These are phyloP conservation scores for Stagonosporopsis tanaceti DNA, from an alignment of 2,329 filamentous ascomycete species.

Conservation along the genomic window DNA sequence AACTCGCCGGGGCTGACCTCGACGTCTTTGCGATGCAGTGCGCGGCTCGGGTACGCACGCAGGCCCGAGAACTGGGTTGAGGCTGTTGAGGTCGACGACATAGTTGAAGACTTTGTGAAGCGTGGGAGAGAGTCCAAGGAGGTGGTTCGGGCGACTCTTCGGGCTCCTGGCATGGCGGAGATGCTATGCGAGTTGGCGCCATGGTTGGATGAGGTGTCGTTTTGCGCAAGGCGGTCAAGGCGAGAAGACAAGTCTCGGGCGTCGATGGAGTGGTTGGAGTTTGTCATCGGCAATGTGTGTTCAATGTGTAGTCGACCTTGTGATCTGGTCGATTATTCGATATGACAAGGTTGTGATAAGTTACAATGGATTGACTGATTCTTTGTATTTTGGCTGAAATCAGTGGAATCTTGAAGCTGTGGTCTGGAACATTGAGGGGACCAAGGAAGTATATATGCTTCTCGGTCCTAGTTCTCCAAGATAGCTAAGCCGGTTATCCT, in stretches of 20 bases:
- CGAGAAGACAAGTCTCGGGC: slow-evolving; percentile 37
- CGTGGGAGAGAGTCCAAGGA: slow-evolving; percentile 34
- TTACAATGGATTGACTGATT: neutral
- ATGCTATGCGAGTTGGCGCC: slow-evolving; percentile 14
- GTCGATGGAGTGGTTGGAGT: slow-evolving; percentile 36
- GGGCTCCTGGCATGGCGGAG: slow-evolving; percentile 27
- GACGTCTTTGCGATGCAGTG: slow-evolving; percentile 26
- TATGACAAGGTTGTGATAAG: neutral
- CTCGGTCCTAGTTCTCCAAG: neutral
- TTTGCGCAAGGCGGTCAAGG: slow-evolving; percentile 27
- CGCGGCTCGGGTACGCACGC: slow-evolving; percentile 23
- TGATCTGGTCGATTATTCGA: slow-evolving; percentile 6
- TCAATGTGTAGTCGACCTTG: neutral
- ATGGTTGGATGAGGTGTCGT: slow-evolving; percentile 15
- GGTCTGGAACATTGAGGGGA: slow-evolving; percentile 7
- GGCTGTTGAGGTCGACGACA: slow-evolving; percentile 32
- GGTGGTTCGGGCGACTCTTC: slow-evolving; percentile 37
- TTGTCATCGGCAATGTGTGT: slow-evolving; percentile 40
- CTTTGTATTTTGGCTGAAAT: neutral
- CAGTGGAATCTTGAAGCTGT: slow-evolving; percentile 1
- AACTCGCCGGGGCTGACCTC: slow-evolving; percentile 37
- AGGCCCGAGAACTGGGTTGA: slow-evolving; percentile 26
- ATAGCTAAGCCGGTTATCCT: slow-evolving; percentile 16
- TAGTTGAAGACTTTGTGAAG: slow-evolving; percentile 41
- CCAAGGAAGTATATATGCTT: slow-evolving; percentile 16